phyloP scores from a whole-genome alignment of 768 basidiomycete species.

The Lactifluus volemus region DNA sequence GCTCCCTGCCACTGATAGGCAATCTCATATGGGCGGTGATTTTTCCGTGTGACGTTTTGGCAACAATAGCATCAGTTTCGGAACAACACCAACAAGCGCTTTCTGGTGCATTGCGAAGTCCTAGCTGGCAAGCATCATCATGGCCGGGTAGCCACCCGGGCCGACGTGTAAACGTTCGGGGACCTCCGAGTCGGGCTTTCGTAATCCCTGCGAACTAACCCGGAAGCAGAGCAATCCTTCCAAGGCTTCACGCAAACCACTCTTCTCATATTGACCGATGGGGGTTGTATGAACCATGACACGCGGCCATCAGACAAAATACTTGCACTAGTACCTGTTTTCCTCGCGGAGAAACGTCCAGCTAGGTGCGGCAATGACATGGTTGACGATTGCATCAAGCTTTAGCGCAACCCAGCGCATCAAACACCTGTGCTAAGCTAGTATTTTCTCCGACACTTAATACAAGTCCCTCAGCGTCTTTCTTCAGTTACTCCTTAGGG shows the following conservation, averaged over 20 bases:
- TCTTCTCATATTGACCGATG: neutral
- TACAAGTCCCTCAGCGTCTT: neutral
- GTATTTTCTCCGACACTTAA: neutral
- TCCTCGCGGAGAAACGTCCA: neutral
- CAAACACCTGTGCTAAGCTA: too few relatives aligned
- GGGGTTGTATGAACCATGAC: neutral
- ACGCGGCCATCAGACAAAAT: too few relatives aligned
- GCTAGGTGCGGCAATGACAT: neutral
- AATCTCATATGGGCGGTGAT: too few relatives aligned
- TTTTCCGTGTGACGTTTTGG: too few relatives aligned
- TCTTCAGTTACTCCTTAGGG: neutral
- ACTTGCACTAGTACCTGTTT: neutral
- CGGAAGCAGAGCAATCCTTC: too few relatives aligned
- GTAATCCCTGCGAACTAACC: neutral
- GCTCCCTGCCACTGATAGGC: too few relatives aligned
- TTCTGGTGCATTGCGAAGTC: too few relatives aligned
- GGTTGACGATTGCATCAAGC: neutral
- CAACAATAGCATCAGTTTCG: too few relatives aligned
- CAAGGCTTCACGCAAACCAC: too few relatives aligned
- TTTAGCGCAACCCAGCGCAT: neutral
- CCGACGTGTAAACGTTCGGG: neutral
- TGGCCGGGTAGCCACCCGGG: too few relatives aligned
- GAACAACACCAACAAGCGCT: too few relatives aligned
- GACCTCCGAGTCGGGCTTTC: neutral
- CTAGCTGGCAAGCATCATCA: too few relatives aligned